These are phyloP conservation scores for Metschnikowia chrysomelidarum DNA, from an alignment of 805 yeast genomes.

Conservation along the genomic window DNA sequence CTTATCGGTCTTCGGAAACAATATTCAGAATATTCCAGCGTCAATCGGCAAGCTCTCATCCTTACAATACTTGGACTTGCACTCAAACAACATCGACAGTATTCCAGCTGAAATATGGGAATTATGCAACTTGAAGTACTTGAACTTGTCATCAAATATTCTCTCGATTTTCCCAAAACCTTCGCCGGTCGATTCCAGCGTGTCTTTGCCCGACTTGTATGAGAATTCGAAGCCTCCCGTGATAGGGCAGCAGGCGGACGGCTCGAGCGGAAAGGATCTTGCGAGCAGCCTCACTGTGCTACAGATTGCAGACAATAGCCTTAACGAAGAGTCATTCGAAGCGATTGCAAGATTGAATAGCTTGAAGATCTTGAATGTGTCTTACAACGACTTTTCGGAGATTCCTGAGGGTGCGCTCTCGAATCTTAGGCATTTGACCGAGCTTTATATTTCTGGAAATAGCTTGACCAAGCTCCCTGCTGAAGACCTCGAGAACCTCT, in stretches of 20 bases:
- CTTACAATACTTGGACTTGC: constrained; percentile 71
- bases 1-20: constrained; percentile 72
- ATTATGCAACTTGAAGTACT: constrained; percentile 49
- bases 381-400: constrained; percentile 83
- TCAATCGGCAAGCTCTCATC: constrained; percentile 58
- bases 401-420: constrained; percentile 72
- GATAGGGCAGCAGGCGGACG: background rate
- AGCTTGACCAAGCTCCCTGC: constrained; percentile 74
- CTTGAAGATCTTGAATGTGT: constrained; percentile 64
- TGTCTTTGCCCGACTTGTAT: constrained; percentile 26
- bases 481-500: constrained; percentile 72
- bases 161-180: constrained; percentile 60
- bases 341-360: constrained; percentile 57
- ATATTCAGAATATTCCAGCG: constrained; percentile 66
- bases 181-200: constrained; percentile 33
- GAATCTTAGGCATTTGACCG: constrained; percentile 54
- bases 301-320: constrained; percentile 77
- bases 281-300: constrained; percentile 55
- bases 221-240: background rate
- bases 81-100: constrained; percentile 74
- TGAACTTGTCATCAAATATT: constrained; percentile 75
- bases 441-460: constrained; percentile 81
- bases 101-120: constrained; percentile 70
- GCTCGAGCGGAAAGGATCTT: constrained; percentile 24
- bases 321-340: constrained; percentile 74